Conservation (phyloP, 495 filamentous ascomycete species). For the Aspergillus nanangensis region DNA sequence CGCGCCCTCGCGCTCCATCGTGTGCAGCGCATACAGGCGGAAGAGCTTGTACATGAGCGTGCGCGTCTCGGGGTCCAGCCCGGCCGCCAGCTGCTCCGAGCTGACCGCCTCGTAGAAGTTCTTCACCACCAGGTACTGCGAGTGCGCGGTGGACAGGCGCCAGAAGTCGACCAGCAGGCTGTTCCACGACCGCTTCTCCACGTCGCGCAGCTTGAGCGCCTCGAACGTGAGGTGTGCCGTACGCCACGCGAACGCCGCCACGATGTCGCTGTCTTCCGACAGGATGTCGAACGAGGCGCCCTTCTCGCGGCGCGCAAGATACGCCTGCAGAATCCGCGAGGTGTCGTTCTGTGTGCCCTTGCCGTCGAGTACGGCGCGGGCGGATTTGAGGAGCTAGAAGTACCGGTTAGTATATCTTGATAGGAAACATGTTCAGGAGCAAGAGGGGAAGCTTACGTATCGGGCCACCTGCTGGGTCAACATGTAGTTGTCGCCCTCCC, state of each 20-base stretch:
- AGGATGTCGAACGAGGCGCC: conserved; percentile 66
- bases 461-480: conserved; percentile 73
- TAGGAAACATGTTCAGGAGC: background rate
- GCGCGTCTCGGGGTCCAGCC: conserved; percentile 50
- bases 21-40: conserved; percentile 60
- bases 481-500: conserved; percentile 72
- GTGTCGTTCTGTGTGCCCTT: conserved; percentile 54
- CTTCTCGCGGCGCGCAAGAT: conserved; percentile 57
- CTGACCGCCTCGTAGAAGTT: conserved; percentile 67
- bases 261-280: conserved; percentile 56
- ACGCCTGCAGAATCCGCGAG: conserved; percentile 51
- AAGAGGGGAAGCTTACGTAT: conserved; percentile 43
- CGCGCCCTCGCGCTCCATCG: conserved; percentile 58
- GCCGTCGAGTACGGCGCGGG: conserved; percentile 56
- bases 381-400: conserved; percentile 53
- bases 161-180: conserved; percentile 69
- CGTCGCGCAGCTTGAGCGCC: conserved; percentile 65
- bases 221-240: conserved; percentile 66
- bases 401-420: conserved; percentile 5
- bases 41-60: conserved; percentile 57
- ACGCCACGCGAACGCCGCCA: conserved; percentile 67
- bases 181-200: conserved; percentile 67
- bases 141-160: conserved; percentile 63
- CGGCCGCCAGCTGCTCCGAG: conserved; percentile 34
- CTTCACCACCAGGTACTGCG: conserved; percentile 65